Conservation (phyloP, 148 eudicot species). For the Camellia sinensis region DNA sequence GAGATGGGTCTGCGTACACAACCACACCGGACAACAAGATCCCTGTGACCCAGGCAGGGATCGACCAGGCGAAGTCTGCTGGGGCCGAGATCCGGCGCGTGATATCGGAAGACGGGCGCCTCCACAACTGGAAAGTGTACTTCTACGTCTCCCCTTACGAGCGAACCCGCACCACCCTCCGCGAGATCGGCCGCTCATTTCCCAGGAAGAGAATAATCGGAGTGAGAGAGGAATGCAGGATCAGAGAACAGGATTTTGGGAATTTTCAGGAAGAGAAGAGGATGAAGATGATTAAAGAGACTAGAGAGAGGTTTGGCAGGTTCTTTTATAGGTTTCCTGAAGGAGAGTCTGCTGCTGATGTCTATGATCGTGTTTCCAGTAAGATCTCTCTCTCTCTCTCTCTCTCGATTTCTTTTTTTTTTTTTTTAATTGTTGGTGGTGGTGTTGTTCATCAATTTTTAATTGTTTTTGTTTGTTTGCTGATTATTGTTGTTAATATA, state of each 20-base stretch:
- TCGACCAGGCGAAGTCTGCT: slow-evolving; percentile 42
- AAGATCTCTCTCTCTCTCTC: slow-evolving; percentile 12
- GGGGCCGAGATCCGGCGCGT: slow-evolving; percentile 49
- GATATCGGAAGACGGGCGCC: slow-evolving; percentile 30
- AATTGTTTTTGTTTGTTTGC: neutral
- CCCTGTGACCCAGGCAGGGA: slow-evolving; percentile 55
- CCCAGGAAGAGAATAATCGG: slow-evolving; percentile 54
- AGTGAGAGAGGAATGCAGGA: slow-evolving; percentile 80
- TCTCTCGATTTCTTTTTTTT: neutral
- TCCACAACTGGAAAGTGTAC: slow-evolving; percentile 53
- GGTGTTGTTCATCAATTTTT: neutral
- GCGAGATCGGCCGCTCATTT: slow-evolving; percentile 71
- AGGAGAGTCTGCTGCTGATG: slow-evolving; percentile 96
- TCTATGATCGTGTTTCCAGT: slow-evolving; percentile 95
- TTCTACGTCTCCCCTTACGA: slow-evolving; percentile 85
- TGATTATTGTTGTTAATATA: neutral
- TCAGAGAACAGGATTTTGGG: slow-evolving; percentile 91
- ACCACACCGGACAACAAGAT: slow-evolving; percentile 66
- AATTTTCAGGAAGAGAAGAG: slow-evolving; percentile 74
- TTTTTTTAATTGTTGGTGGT: neutral
- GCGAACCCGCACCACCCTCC: slow-evolving; percentile 65
- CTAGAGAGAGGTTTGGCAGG: slow-evolving; percentile 65
- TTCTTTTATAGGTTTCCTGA: slow-evolving; percentile 91
- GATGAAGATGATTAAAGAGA: slow-evolving; percentile 65
- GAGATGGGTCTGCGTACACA: slow-evolving; percentile 48